These are phyloP conservation scores for Wickerhamiella azymoides DNA, from an alignment of 805 yeast species.

Conservation along the genomic window DNA sequence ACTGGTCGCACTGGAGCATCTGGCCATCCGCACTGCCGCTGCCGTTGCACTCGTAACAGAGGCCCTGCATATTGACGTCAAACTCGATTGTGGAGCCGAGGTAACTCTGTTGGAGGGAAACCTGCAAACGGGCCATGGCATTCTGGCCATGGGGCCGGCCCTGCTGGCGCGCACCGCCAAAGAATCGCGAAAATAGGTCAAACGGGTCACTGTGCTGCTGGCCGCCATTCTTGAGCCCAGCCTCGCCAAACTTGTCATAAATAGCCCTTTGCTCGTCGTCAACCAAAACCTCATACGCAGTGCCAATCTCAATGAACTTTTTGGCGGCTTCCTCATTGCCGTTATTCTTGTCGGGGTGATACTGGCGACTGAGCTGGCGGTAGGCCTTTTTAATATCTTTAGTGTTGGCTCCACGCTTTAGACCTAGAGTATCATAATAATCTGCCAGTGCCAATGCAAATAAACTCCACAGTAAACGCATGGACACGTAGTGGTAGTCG, in stretches of 20 bases:
- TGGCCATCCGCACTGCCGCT: slow-evolving; percentile 74
- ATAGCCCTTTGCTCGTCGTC: slow-evolving; percentile 53
- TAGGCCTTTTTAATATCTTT: slow-evolving; percentile 78
- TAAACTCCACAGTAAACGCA: slow-evolving; percentile 1
- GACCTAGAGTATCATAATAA: slow-evolving; percentile 49
- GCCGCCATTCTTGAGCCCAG: slow-evolving; percentile 39
- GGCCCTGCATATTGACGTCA: slow-evolving; percentile 50
- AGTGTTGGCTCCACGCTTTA: slow-evolving; percentile 54
- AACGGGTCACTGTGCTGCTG: slow-evolving; percentile 33
- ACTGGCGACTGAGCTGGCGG: slow-evolving; percentile 64
- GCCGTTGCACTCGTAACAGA: slow-evolving; percentile 70
- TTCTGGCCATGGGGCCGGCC: slow-evolving; percentile 45
- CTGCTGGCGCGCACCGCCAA: slow-evolving; percentile 31
- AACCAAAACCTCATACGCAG: slow-evolving; percentile 76
- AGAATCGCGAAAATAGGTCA: slow-evolving; percentile 53
- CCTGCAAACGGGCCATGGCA: slow-evolving; percentile 39
- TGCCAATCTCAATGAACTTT: slow-evolving; percentile 79
- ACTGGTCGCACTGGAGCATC: slow-evolving; percentile 46
- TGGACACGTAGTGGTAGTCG: not conserved
- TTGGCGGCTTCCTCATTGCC: slow-evolving; percentile 72
- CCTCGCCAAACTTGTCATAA: slow-evolving; percentile 69
- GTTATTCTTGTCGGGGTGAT: slow-evolving; percentile 84
- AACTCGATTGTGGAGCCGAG: slow-evolving; percentile 53
- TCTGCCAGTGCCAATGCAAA: slow-evolving; percentile 23
- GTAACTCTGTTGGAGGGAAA: slow-evolving; percentile 53